These are phyloP conservation scores for Globisporangium barbulae DNA, from an alignment of 352 stramenopile species.

Conservation along the genomic window DNA sequence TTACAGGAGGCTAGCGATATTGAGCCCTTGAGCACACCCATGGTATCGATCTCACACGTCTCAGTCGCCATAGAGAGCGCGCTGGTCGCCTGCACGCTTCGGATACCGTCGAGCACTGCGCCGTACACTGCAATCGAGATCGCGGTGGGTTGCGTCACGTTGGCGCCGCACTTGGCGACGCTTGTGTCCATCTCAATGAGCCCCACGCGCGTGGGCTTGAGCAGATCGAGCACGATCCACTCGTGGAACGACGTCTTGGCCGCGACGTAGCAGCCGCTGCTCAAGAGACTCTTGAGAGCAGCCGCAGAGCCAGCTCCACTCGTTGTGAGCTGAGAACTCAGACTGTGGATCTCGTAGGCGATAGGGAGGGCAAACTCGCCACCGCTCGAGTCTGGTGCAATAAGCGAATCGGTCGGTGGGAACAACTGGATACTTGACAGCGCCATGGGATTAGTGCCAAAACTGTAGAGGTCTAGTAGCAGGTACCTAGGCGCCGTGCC, in stretches of 20 bases:
- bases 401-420: slow-evolving; percentile 28
- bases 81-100: slow-evolving; percentile 17
- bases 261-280: slow-evolving; percentile 42
- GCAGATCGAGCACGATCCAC: slow-evolving; percentile 65
- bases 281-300: slow-evolving; percentile 24
- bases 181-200: slow-evolving; percentile 50
- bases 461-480: slow-evolving; percentile 46
- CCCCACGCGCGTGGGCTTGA: slow-evolving; percentile 33
- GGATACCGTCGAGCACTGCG: slow-evolving; percentile 26
- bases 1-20: slow-evolving; percentile 16
- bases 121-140: slow-evolving; percentile 51
- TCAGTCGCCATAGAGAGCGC: slow-evolving; percentile 11
- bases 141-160: slow-evolving; percentile 28
- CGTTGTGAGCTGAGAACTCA: slow-evolving; percentile 44
- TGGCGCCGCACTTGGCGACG: slow-evolving; percentile 32
- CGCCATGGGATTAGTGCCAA: slow-evolving; percentile 30
- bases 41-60: slow-evolving; percentile 27
- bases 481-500: slow-evolving; percentile 39
- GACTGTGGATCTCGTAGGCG: slow-evolving; percentile 57
- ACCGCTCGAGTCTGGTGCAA: slow-evolving; percentile 5
- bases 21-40: slow-evolving; percentile 2
- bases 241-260: slow-evolving; percentile 43
- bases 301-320: slow-evolving; percentile 37
- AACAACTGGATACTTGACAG: slow-evolving; percentile 48
- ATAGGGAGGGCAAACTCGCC: slow-evolving; percentile 29